Evolutionary conservation across 208 protist genomes (phyloP), one percentile per base, ranked within the genome.

Genomic region (Hexamita inflata): DNA sequence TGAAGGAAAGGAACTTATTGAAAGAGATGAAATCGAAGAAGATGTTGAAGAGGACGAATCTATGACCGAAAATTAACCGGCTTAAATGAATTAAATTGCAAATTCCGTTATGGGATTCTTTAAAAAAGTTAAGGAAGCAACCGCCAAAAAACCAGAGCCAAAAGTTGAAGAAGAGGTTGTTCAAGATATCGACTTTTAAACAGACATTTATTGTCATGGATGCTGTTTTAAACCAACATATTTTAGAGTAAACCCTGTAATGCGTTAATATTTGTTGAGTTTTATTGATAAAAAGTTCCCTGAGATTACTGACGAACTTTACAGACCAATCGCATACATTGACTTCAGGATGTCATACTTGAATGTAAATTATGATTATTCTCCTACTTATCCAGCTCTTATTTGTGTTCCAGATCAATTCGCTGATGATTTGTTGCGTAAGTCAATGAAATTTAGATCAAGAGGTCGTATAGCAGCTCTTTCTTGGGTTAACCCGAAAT

Each of bases 341-440:
- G 24, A 24, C 0, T 61, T 58, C 1, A 19, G 15, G 11, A 41
- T 78, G 15, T 57, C 75, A 4, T 58, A 78, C 19, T 40, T 79
- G 2, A 90, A 90, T 64, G 32, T 0, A n/a, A 67, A 88, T 28
- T 90, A 81, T 57, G 13, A 65, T 4, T 59, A 82, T 32, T 88
- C 65, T 57, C 39, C 62, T 38, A 84, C 84, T 19, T 90, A 90
- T 77, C 87, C 87, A 45, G 11, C 35, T 0, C 0, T 77, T 26
- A 61, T 90, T 28, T 75, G 79, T 19, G 86, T 89, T 13, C 87
- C 87, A 24, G 68, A 49, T 4, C 28, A 30, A 26, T 58, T 87
- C 0, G 64, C 67, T 0, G 83, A 89, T 57, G 41, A 74, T 4
- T 80, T 84, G 0, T 29, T 90, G 0, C 28, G 67, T 1, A 29